These are phyloP conservation scores for Carex kokanica DNA, from an alignment of 176 grass and related monocot species.

Conservation along the genomic window DNA sequence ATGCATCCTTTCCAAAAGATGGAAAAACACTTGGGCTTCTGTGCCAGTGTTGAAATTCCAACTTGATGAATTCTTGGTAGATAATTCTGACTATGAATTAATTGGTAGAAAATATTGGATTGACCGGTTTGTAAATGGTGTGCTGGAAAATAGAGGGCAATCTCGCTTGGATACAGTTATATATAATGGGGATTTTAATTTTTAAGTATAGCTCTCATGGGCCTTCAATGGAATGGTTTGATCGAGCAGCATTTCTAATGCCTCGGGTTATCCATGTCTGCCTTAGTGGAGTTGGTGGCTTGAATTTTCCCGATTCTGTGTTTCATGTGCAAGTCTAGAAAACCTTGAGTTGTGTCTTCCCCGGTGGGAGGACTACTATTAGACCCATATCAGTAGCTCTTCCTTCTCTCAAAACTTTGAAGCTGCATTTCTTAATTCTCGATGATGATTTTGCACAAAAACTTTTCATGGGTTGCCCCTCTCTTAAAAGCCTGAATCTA, in stretches of 20 bases:
- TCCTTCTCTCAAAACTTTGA: not conserved
- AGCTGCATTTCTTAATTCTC: not conserved
- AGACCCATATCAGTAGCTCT: not conserved
- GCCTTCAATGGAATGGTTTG: not conserved
- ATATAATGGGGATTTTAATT: not conserved
- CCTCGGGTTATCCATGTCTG: not conserved
- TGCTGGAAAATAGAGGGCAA: not conserved
- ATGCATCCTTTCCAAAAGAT: conserved; percentile 2
- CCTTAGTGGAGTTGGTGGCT: accelerated
- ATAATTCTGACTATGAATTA: not conserved
- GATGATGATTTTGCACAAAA: not conserved
- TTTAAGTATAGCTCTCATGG: not conserved
- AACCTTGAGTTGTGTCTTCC: not conserved
- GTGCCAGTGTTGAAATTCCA: not conserved
- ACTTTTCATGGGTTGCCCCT: not conserved
- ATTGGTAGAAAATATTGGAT: not conserved
- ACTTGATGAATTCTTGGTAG: not conserved
- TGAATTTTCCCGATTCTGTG: not conserved
- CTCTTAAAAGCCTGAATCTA: not conserved
- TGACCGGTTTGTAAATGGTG: not conserved
- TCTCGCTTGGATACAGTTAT: not conserved
- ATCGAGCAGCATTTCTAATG: not conserved
- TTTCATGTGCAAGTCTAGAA: not conserved
- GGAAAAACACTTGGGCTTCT: not conserved
- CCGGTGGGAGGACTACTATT: not conserved